A percentile compares a stretch with the other conserved stretches of the same genome.
phyloP scores from a whole-genome alignment of 805 yeast genomes.

The Schwanniomyces polymorphus region DNA sequence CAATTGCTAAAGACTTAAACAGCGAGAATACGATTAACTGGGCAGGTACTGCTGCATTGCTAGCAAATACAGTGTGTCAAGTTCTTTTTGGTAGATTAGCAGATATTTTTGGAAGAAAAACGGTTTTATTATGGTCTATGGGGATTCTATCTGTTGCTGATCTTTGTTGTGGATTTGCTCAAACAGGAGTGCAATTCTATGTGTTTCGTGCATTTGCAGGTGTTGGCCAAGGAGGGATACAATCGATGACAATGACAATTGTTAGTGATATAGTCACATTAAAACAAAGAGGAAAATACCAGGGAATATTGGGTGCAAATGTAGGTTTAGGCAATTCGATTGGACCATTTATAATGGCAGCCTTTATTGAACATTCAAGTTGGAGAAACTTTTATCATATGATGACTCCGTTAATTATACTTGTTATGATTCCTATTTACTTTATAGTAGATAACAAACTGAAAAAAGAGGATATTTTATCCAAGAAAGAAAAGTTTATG shows the following conservation, averaged over 20 bases:
- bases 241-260: slow-evolving; percentile 51
- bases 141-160: slow-evolving; percentile 43
- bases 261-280: slow-evolving; percentile 55
- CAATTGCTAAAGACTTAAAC: slow-evolving; percentile 47
- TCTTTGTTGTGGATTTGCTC: slow-evolving; percentile 52
- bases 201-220: slow-evolving; percentile 57
- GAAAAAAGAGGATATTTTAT: slow-evolving; percentile 22
- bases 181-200: slow-evolving; percentile 47
- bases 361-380: slow-evolving; percentile 39
- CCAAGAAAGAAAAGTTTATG: slow-evolving; percentile 36
- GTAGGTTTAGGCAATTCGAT: slow-evolving; percentile 53
- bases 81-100: slow-evolving; percentile 54
- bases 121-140: slow-evolving; percentile 40
- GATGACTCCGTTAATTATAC: slow-evolving; percentile 41
- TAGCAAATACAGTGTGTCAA: slow-evolving; percentile 53
- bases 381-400: slow-evolving; percentile 59
- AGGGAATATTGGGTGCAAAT: slow-evolving; percentile 53
- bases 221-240: slow-evolving; percentile 55
- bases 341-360: slow-evolving; percentile 60
- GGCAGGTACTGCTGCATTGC: slow-evolving; percentile 57
- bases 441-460: slow-evolving; percentile 38
- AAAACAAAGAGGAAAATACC: slow-evolving; percentile 55
- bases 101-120: slow-evolving; percentile 56
- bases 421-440: slow-evolving; percentile 28
- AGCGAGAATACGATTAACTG: slow-evolving; percentile 53